These are phyloP conservation scores for Friedmanniomyces simplex DNA, from an alignment of 495 filamentous ascomycete species.

Conservation along the genomic window DNA sequence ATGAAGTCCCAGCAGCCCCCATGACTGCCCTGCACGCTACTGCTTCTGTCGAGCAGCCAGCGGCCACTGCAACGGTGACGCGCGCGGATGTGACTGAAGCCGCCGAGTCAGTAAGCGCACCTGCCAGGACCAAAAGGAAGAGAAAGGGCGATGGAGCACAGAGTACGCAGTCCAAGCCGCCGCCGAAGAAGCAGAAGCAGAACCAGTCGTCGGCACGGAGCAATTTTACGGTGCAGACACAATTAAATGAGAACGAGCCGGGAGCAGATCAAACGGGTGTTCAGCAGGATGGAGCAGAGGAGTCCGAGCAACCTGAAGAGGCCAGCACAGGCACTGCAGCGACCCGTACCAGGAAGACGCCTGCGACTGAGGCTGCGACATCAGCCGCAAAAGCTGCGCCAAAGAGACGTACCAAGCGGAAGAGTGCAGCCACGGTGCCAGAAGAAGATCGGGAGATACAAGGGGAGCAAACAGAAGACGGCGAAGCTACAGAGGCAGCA, in stretches of 20 bases:
- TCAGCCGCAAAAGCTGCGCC: neutral
- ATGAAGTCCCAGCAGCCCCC: neutral
- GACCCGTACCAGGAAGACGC: neutral
- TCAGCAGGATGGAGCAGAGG: neutral
- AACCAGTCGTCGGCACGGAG: constrained; percentile 10
- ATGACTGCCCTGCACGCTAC: neutral
- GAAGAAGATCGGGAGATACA: neutral
- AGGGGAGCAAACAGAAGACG: neutral
- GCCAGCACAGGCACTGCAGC: neutral
- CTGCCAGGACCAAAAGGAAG: neutral
- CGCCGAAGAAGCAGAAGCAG: constrained; percentile 11
- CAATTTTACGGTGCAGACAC: constrained; percentile 4
- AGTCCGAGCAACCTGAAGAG: neutral
- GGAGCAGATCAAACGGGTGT: neutral
- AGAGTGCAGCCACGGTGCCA: neutral
- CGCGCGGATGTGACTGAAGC: neutral
- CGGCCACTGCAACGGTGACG: neutral
- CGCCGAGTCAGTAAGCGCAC: neutral
- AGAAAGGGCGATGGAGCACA: neutral
- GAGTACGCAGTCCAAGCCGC: neutral
- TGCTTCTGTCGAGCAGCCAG: neutral
- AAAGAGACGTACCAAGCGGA: neutral
- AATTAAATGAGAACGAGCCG: neutral
- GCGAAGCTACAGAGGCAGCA: neutral
- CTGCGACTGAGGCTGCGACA: neutral